phyloP scores from a whole-genome alignment of 768 basidiomycete species.

The Mycena leptocephala region DNA sequence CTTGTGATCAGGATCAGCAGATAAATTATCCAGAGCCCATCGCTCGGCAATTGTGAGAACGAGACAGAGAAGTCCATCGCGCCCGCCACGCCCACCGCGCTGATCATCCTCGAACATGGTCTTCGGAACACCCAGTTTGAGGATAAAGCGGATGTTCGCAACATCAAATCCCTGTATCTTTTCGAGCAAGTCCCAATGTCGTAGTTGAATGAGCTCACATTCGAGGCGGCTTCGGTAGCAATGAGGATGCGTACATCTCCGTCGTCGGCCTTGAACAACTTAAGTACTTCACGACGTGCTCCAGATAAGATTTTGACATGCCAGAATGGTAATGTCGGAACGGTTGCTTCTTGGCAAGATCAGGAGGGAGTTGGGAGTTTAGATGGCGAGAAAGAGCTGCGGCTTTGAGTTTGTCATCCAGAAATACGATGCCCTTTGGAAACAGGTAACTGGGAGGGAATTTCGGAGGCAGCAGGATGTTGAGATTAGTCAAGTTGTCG shows the following conservation, averaged over 20 bases:
- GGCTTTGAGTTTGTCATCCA: background rate
- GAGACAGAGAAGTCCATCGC: background rate
- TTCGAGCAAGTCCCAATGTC: background rate
- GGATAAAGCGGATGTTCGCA: background rate
- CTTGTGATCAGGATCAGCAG: background rate
- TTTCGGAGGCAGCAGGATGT: background rate
- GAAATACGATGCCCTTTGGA: background rate
- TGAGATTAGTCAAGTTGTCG: background rate
- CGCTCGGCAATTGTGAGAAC: background rate
- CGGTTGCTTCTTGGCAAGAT: background rate
- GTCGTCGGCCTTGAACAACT: background rate
- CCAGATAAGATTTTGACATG: background rate
- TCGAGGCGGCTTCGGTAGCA: background rate
- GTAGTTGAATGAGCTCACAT: background rate
- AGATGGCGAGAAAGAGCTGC: background rate
- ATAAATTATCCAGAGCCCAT: background rate
- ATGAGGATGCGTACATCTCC: background rate
- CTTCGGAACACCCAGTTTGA: background rate
- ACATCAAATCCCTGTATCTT: background rate
- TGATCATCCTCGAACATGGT: background rate
- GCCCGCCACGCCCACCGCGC: background rate
- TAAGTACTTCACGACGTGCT: background rate
- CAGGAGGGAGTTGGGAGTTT: background rate
- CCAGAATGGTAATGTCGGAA: background rate
- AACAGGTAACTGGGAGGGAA: background rate